Base-by-base conservation (phyloP, 139 green algal genomes). In the Pleodorina starrii region DNA sequence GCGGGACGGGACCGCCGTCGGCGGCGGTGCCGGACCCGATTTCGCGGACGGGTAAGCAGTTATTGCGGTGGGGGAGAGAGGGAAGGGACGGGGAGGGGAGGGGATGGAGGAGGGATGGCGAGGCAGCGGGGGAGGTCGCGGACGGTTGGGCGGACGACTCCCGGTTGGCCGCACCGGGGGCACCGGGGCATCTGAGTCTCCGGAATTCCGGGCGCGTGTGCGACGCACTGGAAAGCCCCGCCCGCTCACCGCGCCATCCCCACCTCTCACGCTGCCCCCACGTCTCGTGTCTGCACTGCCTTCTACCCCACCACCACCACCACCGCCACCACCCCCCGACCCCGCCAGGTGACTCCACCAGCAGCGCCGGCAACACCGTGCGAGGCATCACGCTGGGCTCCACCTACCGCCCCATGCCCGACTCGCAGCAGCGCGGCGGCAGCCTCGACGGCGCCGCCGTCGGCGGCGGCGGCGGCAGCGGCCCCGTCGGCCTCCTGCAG, bases 291-390 rank as follows among this genome's bases (percentile, higher is more conserved):
- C n/a, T n/a, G n/a, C n/a, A n/a, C n/a, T n/a, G n/a, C n/a, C n/a
- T n/a, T n/a, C n/a, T n/a, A n/a, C n/a, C n/a, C n/a, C n/a, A n/a
- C n/a, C n/a, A n/a, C n/a, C n/a, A n/a, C n/a, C n/a, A n/a, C n/a
- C n/a, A n/a, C n/a, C n/a, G n/a, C n/a, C n/a, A n/a, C n/a, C n/a
- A n/a, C n/a, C n/a, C n/a, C n/a, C n/a, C n/a, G n/a, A n/a, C n/a
- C n/a, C n/a, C n/a, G n/a, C n/a, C 43, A 80, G 72, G 79, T 27
- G 79, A 86, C 25, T 76, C 57, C 12, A 38, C 44, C 7, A 86
- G 50, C 48, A 72, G 79, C 25, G 59, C 32, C 3, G 42, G 32
- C 4, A 46, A 69, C 54, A 44, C 71, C 0, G 29, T 44, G 40
- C 79, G 81, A 16, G 43, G n/a, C 1, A 36, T 87, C 6, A 87